These are phyloP conservation scores for Psidium guajava DNA, from an alignment of 345 rosid species.

Conservation along the genomic window DNA sequence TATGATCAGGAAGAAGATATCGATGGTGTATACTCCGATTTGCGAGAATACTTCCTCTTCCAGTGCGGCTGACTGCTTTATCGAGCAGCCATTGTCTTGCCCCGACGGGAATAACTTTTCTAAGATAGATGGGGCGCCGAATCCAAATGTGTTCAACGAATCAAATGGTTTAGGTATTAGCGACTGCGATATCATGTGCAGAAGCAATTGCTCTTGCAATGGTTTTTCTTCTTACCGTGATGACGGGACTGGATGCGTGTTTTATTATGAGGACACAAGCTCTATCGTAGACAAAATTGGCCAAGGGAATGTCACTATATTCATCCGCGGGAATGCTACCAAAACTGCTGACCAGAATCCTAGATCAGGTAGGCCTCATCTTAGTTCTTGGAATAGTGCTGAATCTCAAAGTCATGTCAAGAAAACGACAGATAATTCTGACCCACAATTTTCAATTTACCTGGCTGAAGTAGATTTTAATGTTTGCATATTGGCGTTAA, in stretches of 20 bases:
- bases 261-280: not conserved
- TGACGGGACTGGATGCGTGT: not conserved
- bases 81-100: not conserved
- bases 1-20: not conserved
- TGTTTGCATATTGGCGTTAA: not conserved
- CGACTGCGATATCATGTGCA: conserved; percentile 7
- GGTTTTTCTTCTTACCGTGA: not conserved
- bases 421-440: not conserved
- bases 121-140: not conserved
- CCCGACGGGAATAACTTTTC: not conserved
- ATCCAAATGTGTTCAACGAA: not conserved
- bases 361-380: not conserved
- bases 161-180: not conserved
- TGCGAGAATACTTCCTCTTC: not conserved
- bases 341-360: not conserved
- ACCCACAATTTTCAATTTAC: not conserved
- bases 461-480: not conserved
- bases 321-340: not conserved
- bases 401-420: not conserved
- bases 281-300: not conserved
- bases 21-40: not conserved
- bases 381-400: not conserved
- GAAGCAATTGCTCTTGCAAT: conserved; percentile 4
- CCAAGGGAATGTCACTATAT: conserved; percentile 1
- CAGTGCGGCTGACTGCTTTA: not conserved